A percentile compares a stretch with the other conserved stretches of the same genome.
Conservation (phyloP, 202 grass and related monocot species). For the Musa balbisiana region DNA sequence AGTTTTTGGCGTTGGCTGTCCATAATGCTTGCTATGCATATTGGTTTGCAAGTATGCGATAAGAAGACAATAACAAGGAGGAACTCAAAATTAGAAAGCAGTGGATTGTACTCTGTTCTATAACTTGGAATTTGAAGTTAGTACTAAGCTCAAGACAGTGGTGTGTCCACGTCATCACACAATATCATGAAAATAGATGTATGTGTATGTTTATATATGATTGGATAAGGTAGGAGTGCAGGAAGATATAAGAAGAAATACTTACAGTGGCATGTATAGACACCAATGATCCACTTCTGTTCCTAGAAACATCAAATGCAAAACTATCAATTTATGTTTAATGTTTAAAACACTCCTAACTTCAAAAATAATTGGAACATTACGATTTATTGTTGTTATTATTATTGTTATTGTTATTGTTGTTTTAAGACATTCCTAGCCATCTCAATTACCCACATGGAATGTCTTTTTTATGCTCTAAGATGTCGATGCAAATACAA, state of each 20-base stretch:
- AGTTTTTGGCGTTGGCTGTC: too few relatives aligned
- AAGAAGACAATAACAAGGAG: too few relatives aligned
- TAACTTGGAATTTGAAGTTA: too few relatives aligned
- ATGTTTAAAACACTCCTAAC: too few relatives aligned
- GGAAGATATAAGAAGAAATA: conserved; percentile 1
- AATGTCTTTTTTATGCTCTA: not conserved
- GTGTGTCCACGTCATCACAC: too few relatives aligned
- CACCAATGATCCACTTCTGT: conserved; percentile 79
- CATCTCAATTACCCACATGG: not conserved
- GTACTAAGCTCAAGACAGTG: too few relatives aligned
- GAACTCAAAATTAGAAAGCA: not conserved
- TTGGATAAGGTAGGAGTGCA: not conserved
- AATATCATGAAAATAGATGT: too few relatives aligned
- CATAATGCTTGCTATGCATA: too few relatives aligned
- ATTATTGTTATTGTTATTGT: too few relatives aligned
- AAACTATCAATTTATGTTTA: not conserved
- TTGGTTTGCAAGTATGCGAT: too few relatives aligned
- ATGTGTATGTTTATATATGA: not conserved
- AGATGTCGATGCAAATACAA: not conserved
- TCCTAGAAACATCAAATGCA: conserved; percentile 41
- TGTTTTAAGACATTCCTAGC: not conserved
- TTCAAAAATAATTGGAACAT: too few relatives aligned
- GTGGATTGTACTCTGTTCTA: not conserved
- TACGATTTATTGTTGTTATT: too few relatives aligned
- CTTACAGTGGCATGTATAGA: conserved; percentile 71